phyloP scores from a whole-genome alignment of 176 grass and related monocot species.

The Neostapfia colusana region DNA sequence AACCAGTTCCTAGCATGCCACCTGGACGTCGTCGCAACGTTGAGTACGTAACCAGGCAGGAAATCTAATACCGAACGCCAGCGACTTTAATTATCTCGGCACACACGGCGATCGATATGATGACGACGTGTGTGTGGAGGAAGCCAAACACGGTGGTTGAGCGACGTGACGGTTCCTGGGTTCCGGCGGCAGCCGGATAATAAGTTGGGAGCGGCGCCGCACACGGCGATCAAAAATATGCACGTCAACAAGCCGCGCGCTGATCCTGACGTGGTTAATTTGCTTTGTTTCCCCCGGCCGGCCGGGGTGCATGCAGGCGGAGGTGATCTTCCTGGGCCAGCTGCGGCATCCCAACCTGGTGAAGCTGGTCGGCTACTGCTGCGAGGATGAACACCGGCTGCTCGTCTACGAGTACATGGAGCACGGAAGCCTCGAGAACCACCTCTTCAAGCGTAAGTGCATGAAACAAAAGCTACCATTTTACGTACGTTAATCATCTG shows the following conservation, averaged over 20 bases:
- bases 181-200: slow-evolving; percentile 39
- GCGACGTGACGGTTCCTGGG: slow-evolving; percentile 42
- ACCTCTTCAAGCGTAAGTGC: slow-evolving; percentile 64
- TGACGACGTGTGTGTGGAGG: slow-evolving; percentile 29
- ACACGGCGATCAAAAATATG: too few species aligned
- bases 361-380: slow-evolving; percentile 88
- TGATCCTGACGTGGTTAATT: slow-evolving; percentile 2
- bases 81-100: slow-evolving; percentile 4
- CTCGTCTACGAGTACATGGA: slow-evolving; percentile 82
- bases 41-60: slow-evolving; percentile 29
- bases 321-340: slow-evolving; percentile 87
- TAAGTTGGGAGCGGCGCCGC: slow-evolving; percentile 12
- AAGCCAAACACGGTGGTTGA: slow-evolving; percentile 34
- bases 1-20: not conserved
- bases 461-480: not conserved
- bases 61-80: not conserved
- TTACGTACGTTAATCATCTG: not conserved
- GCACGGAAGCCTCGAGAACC: slow-evolving; percentile 67
- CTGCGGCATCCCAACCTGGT: slow-evolving; percentile 80
- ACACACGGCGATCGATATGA: not conserved
- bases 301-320: slow-evolving; percentile 46
- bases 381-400: slow-evolving; percentile 67
- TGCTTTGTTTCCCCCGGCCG: too few species aligned
- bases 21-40: not conserved
- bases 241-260: not conserved